Percentiles rank a stretch among this genome's conserved stretches.
Conservation (phyloP, 371 early-diverging fungal genomes). For the Lichtheimia ramosa region DNA sequence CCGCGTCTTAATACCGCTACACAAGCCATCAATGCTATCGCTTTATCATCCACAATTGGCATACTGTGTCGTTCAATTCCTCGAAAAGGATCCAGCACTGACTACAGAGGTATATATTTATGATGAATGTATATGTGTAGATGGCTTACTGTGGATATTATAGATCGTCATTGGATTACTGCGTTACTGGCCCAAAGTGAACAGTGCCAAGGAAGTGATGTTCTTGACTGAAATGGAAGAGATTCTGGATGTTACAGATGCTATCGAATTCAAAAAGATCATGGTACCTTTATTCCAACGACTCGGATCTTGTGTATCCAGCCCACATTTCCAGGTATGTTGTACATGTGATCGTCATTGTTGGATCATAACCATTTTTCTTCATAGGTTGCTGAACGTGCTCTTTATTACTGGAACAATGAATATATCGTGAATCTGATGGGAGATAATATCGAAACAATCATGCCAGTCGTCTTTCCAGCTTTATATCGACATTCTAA, state of each 20-base stretch:
- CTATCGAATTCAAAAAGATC: conserved; percentile 81
- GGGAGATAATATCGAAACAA: conserved; percentile 82
- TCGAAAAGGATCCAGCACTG: conserved; percentile 94
- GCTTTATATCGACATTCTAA: conserved; percentile 89
- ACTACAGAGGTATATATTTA: conserved; percentile 69
- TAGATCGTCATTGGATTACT: conserved; percentile 84
- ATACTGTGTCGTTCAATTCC: conserved; percentile 96
- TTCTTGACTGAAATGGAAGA: conserved; percentile 96
- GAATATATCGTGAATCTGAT: conserved; percentile 93
- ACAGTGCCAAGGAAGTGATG: conserved; percentile 98
- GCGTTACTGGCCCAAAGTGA: conserved; percentile 97
- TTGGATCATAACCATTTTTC: neutral
- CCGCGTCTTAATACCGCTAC: conserved; percentile 89
- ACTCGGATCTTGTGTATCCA: conserved; percentile 87
- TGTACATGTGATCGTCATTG: neutral
- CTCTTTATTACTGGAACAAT: conserved; percentile 96
- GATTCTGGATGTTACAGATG: conserved; percentile 92
- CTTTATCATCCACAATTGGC: conserved; percentile 95
- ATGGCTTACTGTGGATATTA: too few species aligned
- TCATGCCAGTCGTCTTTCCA: conserved; percentile 93
- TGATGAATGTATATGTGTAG: too few species aligned
- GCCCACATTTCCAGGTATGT: conserved; percentile 92
- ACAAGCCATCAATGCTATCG: conserved; percentile 87
- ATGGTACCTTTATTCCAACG: conserved; percentile 89
- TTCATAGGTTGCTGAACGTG: conserved; percentile 79